Evolutionary conservation across 495 filamentous ascomycete species (phyloP).

Genomic region (Neurospora sp.): DNA sequence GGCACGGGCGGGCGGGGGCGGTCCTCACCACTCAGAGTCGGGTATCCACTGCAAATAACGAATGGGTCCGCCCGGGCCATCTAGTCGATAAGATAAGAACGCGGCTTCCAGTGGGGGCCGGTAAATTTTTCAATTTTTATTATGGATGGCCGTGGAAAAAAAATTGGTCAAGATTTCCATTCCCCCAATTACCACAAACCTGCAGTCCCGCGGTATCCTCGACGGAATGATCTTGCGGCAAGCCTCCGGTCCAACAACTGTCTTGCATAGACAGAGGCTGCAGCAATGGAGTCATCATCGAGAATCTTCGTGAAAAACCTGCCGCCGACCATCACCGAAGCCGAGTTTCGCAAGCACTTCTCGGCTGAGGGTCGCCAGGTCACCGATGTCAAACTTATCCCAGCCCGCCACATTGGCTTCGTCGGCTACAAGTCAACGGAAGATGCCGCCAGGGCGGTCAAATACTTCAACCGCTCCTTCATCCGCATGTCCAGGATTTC

Average conservation of each 20-base stretch:
- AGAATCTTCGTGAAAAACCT: conserved; percentile 86
- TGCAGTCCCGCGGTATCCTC: not conserved
- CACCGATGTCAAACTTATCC: conserved; percentile 85
- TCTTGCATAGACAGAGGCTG: conserved; percentile 10
- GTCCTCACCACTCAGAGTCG: not conserved
- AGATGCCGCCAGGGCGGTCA: conserved; percentile 70
- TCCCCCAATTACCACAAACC: not conserved
- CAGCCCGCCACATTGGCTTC: conserved; percentile 85
- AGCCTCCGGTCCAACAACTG: conserved; percentile 13
- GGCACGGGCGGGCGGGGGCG: not conserved
- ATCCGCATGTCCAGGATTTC: conserved; percentile 92
- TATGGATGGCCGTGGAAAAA: not conserved
- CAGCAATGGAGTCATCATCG: conserved; percentile 58
- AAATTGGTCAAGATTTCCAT: not conserved
- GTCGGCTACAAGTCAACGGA: conserved; percentile 82
- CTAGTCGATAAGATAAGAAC: not conserved
- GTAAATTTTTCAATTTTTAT: not conserved
- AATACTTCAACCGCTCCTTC: conserved; percentile 90
- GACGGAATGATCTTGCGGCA: conserved; percentile 15
- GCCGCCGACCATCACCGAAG: conserved; percentile 63
- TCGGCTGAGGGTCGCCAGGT: conserved; percentile 56
- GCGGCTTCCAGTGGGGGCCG: not conserved
- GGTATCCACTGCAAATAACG: not conserved
- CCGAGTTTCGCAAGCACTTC: conserved; percentile 81
- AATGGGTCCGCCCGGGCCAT: not conserved